Percentiles rank a stretch among this genome's conserved stretches.
Conservation (phyloP, 192 early-diverging fungal species). For the Piromyces finnis region DNA sequence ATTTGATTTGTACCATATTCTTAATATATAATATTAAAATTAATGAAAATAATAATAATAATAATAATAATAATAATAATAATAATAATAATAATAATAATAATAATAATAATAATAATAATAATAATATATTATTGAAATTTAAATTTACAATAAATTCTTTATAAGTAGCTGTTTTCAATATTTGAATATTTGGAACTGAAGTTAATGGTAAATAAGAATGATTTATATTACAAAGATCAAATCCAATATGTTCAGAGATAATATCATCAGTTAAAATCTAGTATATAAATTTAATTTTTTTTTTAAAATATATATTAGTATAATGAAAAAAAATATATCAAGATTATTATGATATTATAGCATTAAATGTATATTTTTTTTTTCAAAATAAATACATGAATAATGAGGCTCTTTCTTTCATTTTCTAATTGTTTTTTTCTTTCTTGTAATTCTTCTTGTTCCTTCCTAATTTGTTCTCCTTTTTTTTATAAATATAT, state of each 20-base stretch:
- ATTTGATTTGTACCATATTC: neutral
- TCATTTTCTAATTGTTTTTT: neutral
- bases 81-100: neutral
- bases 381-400: no score
- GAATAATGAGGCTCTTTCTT: neutral
- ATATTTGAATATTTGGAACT: neutral
- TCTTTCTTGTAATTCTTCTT: constrained; percentile 22
- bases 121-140: no score
- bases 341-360: no score
- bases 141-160: neutral
- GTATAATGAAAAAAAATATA: no score
- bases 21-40: no score
- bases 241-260: neutral
- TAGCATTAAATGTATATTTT: no score
- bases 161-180: neutral
- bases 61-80: neutral
- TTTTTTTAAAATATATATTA: constrained; percentile 19
- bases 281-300: neutral
- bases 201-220: neutral
- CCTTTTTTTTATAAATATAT: no score
- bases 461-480: constrained; percentile 34
- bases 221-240: neutral
- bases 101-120: neutral
- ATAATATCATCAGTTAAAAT: neutral
- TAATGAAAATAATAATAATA: no score